A percentile compares a stretch with the other conserved stretches of the same genome.
Conservation (phyloP, 2,329 filamentous ascomycete genomes). For the Exophiala lecanii-corni region DNA sequence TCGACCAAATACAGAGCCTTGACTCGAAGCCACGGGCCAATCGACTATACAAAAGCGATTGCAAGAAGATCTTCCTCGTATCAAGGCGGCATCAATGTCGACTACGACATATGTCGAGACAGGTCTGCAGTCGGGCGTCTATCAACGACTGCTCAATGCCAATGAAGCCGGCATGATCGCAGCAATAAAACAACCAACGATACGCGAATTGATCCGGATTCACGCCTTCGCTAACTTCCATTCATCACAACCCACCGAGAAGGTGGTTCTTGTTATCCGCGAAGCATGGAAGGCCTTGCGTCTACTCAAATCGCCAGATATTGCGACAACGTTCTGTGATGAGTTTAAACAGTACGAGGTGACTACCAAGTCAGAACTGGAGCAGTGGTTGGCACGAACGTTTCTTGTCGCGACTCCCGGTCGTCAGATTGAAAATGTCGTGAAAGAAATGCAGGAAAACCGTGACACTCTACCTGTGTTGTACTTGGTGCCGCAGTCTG, state of each 20-base stretch:
- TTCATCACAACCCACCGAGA: background rate
- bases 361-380: slow-evolving; percentile 1
- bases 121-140: too few relatives aligned
- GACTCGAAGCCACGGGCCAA: too few relatives aligned
- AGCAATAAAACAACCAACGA: background rate
- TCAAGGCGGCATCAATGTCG: too few relatives aligned
- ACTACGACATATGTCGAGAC: too few relatives aligned
- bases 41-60: too few relatives aligned
- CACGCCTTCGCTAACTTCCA: slow-evolving; percentile 10
- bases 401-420: slow-evolving; percentile 5
- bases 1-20: too few relatives aligned
- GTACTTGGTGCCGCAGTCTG: slow-evolving; percentile 3
- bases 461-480: slow-evolving; percentile 5
- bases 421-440: slow-evolving; percentile 1
- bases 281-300: slow-evolving; percentile 13
- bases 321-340: slow-evolving; percentile 11
- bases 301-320: slow-evolving; percentile 12
- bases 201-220: slow-evolving; percentile 12
- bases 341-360: slow-evolving; percentile 10
- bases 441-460: slow-evolving; percentile 5
- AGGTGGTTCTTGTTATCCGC: slow-evolving; percentile 5
- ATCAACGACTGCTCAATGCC: slow-evolving; percentile 4
- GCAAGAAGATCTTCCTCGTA: too few relatives aligned
- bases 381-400: slow-evolving; percentile 11
- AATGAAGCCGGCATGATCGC: slow-evolving; percentile 6